These are phyloP conservation scores for Irpex sp. DNA, from an alignment of 1,284 basidiomycete genomes.

Conservation along the genomic window DNA sequence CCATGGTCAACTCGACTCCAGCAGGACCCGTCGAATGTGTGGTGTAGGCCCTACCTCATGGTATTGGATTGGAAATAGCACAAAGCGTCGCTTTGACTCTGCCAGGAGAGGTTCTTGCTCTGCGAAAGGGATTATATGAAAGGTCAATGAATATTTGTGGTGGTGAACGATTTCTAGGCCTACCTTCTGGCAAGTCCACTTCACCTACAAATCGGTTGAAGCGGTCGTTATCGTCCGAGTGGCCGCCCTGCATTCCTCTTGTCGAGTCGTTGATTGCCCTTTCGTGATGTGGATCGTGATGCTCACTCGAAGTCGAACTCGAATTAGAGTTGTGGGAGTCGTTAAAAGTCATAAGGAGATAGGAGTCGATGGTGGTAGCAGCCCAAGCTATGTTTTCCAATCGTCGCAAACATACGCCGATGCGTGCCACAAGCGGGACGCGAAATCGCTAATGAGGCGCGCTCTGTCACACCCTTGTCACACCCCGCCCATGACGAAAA, in stretches of 20 bases:
- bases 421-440: neutral
- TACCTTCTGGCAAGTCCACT: constrained; percentile 59
- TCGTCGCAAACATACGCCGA: neutral
- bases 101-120: constrained; percentile 81
- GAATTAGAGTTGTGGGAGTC: neutral
- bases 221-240: constrained; percentile 9
- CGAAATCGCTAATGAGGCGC: neutral
- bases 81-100: constrained; percentile 78
- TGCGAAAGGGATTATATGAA: neutral
- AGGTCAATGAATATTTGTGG: neutral
- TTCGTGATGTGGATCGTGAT: neutral
- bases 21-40: neutral
- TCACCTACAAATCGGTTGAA: constrained; percentile 54
- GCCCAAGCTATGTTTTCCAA: neutral
- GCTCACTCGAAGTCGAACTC: neutral
- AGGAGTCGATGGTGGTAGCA: neutral
- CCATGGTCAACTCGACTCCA: no score
- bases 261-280: neutral
- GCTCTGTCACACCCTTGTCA: neutral
- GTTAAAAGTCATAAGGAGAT: neutral
- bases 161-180: constrained; percentile 24
- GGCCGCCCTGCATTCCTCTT: neutral
- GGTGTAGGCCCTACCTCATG: constrained; percentile 57
- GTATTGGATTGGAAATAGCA: constrained; percentile 93
- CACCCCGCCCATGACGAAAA: no score